A percentile compares a stretch with the other conserved stretches of the same genome.
Conservation (phyloP, 169 alveolate species). For the Plasmodium relictum region DNA sequence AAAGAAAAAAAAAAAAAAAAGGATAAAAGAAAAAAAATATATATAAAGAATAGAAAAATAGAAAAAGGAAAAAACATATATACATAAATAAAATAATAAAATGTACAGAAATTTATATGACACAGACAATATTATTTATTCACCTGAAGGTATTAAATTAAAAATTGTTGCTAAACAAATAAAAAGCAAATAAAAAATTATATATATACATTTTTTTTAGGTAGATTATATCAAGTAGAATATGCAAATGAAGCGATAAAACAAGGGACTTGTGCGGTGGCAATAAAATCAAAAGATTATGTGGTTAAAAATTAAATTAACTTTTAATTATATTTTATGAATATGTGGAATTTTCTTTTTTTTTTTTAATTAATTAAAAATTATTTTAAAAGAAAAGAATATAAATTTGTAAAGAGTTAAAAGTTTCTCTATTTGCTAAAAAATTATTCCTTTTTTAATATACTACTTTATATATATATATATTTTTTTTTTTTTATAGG, state of each 20-base stretch:
- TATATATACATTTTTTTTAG: slow-evolving; percentile 50
- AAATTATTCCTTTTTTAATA: slow-evolving; percentile 16
- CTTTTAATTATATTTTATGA: background rate
- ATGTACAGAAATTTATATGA: slow-evolving; percentile 96
- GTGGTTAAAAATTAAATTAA: slow-evolving; percentile 85
- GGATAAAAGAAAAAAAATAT: background rate
- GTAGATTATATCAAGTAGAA: slow-evolving; percentile 95
- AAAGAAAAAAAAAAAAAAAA: background rate
- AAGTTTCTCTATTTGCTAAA: background rate
- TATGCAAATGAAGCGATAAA: slow-evolving; percentile 98
- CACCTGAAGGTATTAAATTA: slow-evolving; percentile 89
- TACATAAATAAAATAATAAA: slow-evolving; percentile 14
- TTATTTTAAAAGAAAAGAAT: no score
- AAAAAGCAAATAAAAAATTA: slow-evolving; percentile 17
- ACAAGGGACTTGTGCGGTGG: slow-evolving; percentile 96
- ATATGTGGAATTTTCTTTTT: background rate
- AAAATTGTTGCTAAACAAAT: slow-evolving; percentile 78
- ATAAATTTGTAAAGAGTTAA: background rate
- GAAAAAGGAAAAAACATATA: background rate
- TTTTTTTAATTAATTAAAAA: no score
- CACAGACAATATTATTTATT: slow-evolving; percentile 95
- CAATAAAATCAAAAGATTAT: slow-evolving; percentile 90
- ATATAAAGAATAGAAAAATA: background rate
- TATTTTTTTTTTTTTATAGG: slow-evolving; percentile 79
- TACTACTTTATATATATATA: background rate